These are phyloP conservation scores for Wallacemonas sp. DNA, from an alignment of 208 protist genomes.

Conservation along the genomic window DNA sequence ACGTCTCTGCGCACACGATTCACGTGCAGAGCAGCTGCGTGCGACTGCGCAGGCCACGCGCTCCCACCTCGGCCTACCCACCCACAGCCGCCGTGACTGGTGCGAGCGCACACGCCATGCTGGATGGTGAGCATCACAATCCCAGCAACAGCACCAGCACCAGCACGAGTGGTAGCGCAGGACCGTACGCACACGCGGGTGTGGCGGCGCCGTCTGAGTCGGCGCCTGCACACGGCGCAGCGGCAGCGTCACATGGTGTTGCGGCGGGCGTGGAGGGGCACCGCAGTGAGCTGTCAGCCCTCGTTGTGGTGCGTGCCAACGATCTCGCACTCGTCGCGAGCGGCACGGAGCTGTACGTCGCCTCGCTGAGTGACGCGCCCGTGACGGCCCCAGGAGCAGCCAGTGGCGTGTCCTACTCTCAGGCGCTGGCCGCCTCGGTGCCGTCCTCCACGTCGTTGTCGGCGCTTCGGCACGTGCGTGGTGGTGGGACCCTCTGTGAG, in stretches of 20 bases:
- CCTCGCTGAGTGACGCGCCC: constrained; percentile 25
- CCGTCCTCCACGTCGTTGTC: neutral
- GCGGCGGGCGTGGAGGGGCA: constrained; percentile 1
- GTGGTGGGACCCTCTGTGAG: constrained; percentile 19
- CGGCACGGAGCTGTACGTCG: constrained; percentile 40
- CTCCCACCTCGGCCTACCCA: constrained; percentile 6
- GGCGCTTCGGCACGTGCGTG: constrained; percentile 22
- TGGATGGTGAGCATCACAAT: neutral
- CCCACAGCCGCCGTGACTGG: neutral
- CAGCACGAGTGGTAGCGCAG: neutral
- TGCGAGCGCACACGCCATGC: neutral
- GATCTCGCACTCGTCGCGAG: constrained; percentile 23
- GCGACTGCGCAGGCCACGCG: constrained; percentile 19
- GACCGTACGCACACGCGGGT: neutral
- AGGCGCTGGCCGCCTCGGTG: neutral
- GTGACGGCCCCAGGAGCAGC: neutral
- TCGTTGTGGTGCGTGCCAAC: constrained; percentile 15
- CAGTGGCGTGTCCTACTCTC: neutral
- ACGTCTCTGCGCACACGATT: constrained; percentile 15
- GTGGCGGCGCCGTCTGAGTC: neutral
- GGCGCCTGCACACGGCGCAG: too few species aligned
- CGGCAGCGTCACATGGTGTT: constrained; percentile 16
- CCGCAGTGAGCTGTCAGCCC: constrained; percentile 22
- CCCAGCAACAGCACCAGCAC: neutral
- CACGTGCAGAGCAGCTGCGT: constrained; percentile 32